Base-by-base conservation (phyloP, 2,329 filamentous ascomycete species). In the Helminthosporium solani region DNA sequence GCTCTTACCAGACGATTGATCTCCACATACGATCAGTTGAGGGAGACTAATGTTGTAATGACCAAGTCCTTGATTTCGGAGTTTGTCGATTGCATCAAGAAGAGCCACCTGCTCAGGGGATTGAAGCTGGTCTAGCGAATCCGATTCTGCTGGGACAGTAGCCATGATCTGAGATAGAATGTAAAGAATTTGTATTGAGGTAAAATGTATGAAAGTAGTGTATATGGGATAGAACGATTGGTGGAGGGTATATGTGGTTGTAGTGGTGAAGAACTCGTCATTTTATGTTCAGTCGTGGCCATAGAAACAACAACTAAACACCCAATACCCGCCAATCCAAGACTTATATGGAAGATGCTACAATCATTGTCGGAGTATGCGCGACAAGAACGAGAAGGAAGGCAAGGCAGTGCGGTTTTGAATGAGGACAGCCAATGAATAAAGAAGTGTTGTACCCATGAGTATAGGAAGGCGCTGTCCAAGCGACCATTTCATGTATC, bases 1-100 rank as follows among this genome's bases (percentile, higher is more conserved):
- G 27, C 62, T 64, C 31, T 67, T 67, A 0, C 64, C 64, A 2
- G 57, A 54, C 7, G 58, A 63, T 38, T 67, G 62, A 23, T 64
- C 61, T 2, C 64, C 62, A 28, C 60, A 64, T 7, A 66, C 61
- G 20, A 67, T 59, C 12, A 67, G 37, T 42, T 64, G 62, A 4
- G 63, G 63, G n/a, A 66, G 51, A 27, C 51, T 55, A 19, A 64
- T 60, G 12, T 78, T 71, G 41, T 63, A 44, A 20, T 60, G 44
- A 4, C 49, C 48, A 3, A 63, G 36, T 3, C 60, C 56, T 33
- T 61, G 53, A 21, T 40, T 42, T 6, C 57, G 57, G 0, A 86
- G 67, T 1, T 72, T 70, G 50, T 83, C 77, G 34, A 82, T 77
- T 0, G 73, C 71, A 40, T 83, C 75, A 7, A 85, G 72, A 63